Evolutionary conservation across 2,329 filamentous ascomycete genomes (phyloP).

Genomic region (Aureobasidium sp.): DNA sequence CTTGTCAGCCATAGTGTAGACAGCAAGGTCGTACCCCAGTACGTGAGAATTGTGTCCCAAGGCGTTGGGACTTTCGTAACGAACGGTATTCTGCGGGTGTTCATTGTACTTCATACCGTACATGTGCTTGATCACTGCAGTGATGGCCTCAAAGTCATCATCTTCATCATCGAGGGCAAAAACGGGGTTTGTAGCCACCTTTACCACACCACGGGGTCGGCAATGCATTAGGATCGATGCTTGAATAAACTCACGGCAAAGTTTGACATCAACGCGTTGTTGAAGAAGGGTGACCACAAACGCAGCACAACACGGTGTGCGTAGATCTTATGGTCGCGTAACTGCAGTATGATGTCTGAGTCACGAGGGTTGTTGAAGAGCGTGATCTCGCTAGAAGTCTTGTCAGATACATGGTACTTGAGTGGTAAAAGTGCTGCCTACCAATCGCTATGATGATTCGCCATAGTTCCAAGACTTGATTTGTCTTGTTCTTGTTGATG

Average conservation of each 20-base stretch:
- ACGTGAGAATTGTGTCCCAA: not conserved
- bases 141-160: not conserved
- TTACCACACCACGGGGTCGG: too few relatives aligned
- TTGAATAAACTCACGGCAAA: not conserved
- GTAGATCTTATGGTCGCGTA: not conserved
- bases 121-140: not conserved
- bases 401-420: too few relatives aligned
- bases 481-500: too few relatives aligned
- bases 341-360: not conserved
- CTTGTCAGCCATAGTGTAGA: not conserved
- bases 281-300: not conserved
- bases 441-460: too few relatives aligned
- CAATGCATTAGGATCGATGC: not conserved
- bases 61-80: not conserved
- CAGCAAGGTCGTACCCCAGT: not conserved
- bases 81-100: not conserved
- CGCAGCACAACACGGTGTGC: not conserved
- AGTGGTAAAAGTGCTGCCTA: too few relatives aligned
- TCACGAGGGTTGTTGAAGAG: not conserved
- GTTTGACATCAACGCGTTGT: not conserved
- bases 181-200: not conserved
- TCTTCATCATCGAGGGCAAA: not conserved
- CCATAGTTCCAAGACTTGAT: too few relatives aligned
- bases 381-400: not conserved
- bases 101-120: not conserved